Evolutionary conservation across 1,284 basidiomycete species (phyloP).

Genomic region (Cystobasidiaceae sp.): DNA sequence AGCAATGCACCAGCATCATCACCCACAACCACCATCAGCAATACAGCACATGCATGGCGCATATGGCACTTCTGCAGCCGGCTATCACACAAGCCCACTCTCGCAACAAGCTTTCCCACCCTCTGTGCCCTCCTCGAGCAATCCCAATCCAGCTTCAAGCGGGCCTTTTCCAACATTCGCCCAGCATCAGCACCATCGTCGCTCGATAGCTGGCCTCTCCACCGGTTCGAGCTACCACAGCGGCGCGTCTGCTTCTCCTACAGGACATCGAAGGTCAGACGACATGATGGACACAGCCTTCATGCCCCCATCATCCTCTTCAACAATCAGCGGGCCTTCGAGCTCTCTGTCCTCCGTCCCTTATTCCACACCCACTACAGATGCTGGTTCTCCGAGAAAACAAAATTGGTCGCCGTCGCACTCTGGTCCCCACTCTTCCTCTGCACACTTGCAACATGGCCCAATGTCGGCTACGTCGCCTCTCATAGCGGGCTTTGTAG

Average conservation of each 20-base stretch:
- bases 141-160: not conserved
- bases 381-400: not conserved
- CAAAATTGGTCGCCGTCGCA: not conserved
- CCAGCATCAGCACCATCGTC: not conserved
- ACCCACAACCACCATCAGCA: not conserved
- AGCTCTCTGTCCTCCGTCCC: not conserved
- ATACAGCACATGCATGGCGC: too few relatives aligned
- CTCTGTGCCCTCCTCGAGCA: too few relatives aligned
- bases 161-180: not conserved
- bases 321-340: not conserved
- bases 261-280: constrained; percentile 6
- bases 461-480: too few relatives aligned
- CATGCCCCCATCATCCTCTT: not conserved
- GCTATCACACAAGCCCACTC: not conserved
- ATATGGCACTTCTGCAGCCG: not conserved
- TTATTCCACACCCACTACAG: not conserved
- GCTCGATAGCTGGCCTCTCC: constrained; percentile 17
- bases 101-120: not conserved
- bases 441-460: too few relatives aligned
- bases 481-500: not conserved
- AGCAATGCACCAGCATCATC: not conserved
- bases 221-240: constrained; percentile 23
- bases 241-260: constrained; percentile 5
- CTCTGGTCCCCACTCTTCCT: not conserved
- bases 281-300: constrained; percentile 19